Evolutionary conservation across 129 eudicot genomes (phyloP), one percentile per base, ranked within the genome.

Genomic region (Escallonia rubra): DNA sequence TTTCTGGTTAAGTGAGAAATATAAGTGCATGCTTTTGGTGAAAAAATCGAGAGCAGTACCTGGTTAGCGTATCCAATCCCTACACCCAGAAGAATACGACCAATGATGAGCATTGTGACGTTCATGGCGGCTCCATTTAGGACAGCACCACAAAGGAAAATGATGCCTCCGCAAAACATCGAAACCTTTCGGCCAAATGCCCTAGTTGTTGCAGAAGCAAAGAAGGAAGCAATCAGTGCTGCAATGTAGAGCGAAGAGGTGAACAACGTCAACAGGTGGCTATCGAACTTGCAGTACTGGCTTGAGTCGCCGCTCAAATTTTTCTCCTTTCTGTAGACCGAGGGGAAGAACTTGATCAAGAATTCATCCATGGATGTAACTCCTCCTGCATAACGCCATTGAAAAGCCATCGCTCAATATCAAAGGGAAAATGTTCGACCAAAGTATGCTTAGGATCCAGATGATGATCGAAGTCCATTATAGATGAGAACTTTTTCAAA

Each of bases 291-390:
- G 70, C 85, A 80, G 71, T 80, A 80, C 23, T 72, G 72, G 58
- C 58, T 75, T n/a, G 12, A 64, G 6, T 65, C 3, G 1, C 60
- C 72, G 9, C 63, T 34, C 11, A 6, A 5, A 4, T 46, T 56
- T 49, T 65, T 49, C 14, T 34, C 61, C n/a, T 71, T 71, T 13
- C 15, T 52, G 62, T 80, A 75, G 51, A 80, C 85, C 2, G 66
- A 42, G 4, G 81, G 81, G 13, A 80, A 80, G 59, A 80, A 80
- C 53, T 68, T 80, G 12, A 16, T 42, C 63, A 80, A 63, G 64
- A 80, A 80, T 61, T 66, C 72, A 39, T 76, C 81, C 85, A 80
- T 80, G 5, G 85, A 80, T 55, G 85, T 80, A 57, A 80, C 85
- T 8, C 85, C 85, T 3, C 84, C 84, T 79, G 64, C 48, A 73